These are phyloP conservation scores for Pseudogymnoascus sp. DNA, from an alignment of 2,329 filamentous ascomycete species.

Conservation along the genomic window DNA sequence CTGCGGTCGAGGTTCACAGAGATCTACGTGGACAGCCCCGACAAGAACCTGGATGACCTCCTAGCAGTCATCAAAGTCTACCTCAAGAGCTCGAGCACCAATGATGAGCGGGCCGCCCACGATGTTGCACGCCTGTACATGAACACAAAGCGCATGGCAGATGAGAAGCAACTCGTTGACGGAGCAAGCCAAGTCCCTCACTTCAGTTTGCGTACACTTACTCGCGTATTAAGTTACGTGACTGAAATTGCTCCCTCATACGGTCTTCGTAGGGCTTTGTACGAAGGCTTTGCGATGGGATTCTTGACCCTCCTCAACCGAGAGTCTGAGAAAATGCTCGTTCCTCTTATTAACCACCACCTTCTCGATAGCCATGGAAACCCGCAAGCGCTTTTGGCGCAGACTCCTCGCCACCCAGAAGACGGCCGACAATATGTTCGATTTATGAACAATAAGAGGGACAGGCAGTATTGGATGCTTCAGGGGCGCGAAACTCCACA, in stretches of 20 bases:
- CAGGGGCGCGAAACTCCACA: conserved; percentile 62
- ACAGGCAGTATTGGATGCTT: conserved; percentile 82
- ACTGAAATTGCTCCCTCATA: conserved; percentile 78
- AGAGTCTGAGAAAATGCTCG: conserved; percentile 71
- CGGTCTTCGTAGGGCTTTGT: conserved; percentile 76
- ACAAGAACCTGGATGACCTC: conserved; percentile 79
- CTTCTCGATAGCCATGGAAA: conserved; percentile 67
- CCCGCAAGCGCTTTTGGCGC: conserved; percentile 65
- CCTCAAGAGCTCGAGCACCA: conserved; percentile 63
- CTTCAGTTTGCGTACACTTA: conserved; percentile 91
- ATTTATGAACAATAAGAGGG: conserved; percentile 58
- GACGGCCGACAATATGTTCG: conserved; percentile 75
- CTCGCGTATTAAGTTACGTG: conserved; percentile 82
- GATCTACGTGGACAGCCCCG: conserved; percentile 86
- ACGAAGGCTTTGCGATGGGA: conserved; percentile 96
- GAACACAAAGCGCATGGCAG: conserved; percentile 73
- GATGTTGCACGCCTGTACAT: conserved; percentile 85
- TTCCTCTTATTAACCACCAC: conserved; percentile 73
- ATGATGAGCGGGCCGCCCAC: conserved; percentile 66
- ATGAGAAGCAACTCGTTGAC: conserved; percentile 81
- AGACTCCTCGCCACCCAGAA: conserved; percentile 68
- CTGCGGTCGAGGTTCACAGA: conserved; percentile 92
- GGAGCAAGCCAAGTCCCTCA: conserved; percentile 94
- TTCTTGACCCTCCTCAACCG: conserved; percentile 85
- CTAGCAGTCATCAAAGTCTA: conserved; percentile 85